A percentile compares a stretch with the other conserved stretches of the same genome.
phyloP scores from a whole-genome alignment of 345 rosid genomes.

The Schrenkiella parvula region DNA sequence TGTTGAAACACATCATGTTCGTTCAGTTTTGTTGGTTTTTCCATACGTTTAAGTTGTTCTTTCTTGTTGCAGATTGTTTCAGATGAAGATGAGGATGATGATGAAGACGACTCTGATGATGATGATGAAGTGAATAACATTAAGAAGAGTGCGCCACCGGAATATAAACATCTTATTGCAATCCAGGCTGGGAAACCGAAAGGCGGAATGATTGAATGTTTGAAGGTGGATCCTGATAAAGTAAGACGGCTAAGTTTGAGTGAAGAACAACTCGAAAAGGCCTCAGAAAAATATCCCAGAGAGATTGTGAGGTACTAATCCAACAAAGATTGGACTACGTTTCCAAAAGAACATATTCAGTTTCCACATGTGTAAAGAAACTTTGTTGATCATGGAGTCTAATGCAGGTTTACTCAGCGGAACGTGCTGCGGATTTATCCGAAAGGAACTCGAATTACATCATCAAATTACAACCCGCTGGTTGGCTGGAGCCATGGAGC shows the following conservation, averaged over 20 bases:
- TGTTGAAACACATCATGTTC: not conserved
- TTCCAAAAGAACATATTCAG: not conserved
- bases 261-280: not conserved
- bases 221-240: not conserved
- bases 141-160: constrained; percentile 30
- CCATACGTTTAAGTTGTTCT: not conserved
- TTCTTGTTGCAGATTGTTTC: constrained; percentile 9
- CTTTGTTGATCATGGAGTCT: not conserved
- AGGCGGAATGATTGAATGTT: not conserved
- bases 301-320: not conserved
- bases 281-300: not conserved
- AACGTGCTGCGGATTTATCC: not conserved
- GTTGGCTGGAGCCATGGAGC: constrained; percentile 1
- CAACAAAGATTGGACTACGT: not conserved
- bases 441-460: not conserved
- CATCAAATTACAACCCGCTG: not conserved
- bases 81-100: constrained; percentile 34
- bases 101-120: constrained; percentile 27
- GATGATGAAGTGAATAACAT: constrained; percentile 33
- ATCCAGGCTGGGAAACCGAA: not conserved
- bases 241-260: not conserved
- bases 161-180: not conserved
- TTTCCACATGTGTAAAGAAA: not conserved
- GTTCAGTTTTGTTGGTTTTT: not conserved
- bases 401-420: not conserved